A percentile compares a stretch with the other conserved stretches of the same genome.
Conservation (phyloP, 2,329 filamentous ascomycete genomes). For the Ceratocystis ficicola region DNA sequence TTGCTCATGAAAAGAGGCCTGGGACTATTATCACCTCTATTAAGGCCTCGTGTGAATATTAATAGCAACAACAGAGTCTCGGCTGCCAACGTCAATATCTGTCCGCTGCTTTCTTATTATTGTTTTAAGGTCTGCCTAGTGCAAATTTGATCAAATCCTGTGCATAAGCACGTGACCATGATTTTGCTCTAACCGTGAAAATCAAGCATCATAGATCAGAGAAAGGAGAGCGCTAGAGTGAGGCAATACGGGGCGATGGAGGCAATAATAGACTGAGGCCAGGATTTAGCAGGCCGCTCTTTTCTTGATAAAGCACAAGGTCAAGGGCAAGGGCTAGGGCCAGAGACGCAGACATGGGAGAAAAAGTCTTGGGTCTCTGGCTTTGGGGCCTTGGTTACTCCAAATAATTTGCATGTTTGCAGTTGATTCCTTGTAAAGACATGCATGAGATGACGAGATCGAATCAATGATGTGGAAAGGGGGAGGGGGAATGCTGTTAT, state of each 20-base stretch:
- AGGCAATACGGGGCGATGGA: neutral
- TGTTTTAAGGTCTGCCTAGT: neutral
- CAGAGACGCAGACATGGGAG: neutral
- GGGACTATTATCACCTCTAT: neutral
- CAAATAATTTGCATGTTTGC: neutral
- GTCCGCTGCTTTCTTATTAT: neutral
- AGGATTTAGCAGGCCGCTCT: neutral
- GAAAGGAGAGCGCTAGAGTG: neutral
- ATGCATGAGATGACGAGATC: neutral
- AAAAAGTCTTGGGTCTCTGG: slow-evolving; percentile 1
- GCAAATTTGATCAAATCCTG: neutral
- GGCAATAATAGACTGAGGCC: neutral
- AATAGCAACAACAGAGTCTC: neutral
- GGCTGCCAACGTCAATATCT: neutral
- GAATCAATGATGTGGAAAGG: neutral
- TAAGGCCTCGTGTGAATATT: neutral
- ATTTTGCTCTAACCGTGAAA: neutral
- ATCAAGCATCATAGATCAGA: neutral
- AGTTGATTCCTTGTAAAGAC: neutral
- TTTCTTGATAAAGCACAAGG: neutral
- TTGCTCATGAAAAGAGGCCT: neutral
- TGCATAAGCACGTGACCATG: neutral
- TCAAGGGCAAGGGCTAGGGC: neutral
- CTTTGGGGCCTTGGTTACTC: neutral
- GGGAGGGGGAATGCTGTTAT: neutral